Evolutionary conservation across 2,329 filamentous ascomycete genomes (phyloP), one percentile per base, ranked within the genome.

Genomic region (Fusarium tanahbumbuense): DNA sequence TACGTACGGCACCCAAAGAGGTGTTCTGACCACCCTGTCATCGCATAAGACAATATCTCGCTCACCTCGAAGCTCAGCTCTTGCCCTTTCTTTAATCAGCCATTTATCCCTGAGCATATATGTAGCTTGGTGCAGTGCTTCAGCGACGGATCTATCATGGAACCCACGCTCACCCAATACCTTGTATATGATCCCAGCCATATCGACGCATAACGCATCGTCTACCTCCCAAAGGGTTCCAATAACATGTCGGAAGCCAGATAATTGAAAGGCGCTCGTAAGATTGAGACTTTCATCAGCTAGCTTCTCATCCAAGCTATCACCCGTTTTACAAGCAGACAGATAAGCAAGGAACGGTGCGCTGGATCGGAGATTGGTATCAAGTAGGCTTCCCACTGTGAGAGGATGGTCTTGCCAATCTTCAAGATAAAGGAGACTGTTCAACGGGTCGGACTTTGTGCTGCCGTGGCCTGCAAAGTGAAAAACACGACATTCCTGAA

Each of bases 381-480:
- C 40, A 7, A 59, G 16, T 4, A 59, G 28, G n/a, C 34, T 27
- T 0, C 28, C 42, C 7, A 59, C 56, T 13, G 40, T 59, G 6
- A 45, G 32, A 15, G 5, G 56, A 2, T 5, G 7, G 3, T 23
- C 22, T 23, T 59, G 12, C 34, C 9, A 6, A 4, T 18, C 7
- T 47, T 30, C 12, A 12, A 27, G 45, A 12, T 27, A 48, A 8
- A 2, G 52, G 11, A n/a, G 20, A 20, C 11, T 32, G 15, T 5
- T 18, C 10, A n/a, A 9, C 4, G 40, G 40, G 40, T 27, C 25
- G 27, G 27, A 8, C 10, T 32, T 20, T 0, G 11, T 55, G 4
- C 22, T 55, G 1, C 40, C 52, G 18, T 55, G 40, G 5, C 52
- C 52, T 27, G 40, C 52, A 8, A 55, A 55, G 5, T 55, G 40